Evolutionary conservation across 2,329 filamentous ascomycete species (phyloP).

Genomic region (Curvularia eragrostidis): DNA sequence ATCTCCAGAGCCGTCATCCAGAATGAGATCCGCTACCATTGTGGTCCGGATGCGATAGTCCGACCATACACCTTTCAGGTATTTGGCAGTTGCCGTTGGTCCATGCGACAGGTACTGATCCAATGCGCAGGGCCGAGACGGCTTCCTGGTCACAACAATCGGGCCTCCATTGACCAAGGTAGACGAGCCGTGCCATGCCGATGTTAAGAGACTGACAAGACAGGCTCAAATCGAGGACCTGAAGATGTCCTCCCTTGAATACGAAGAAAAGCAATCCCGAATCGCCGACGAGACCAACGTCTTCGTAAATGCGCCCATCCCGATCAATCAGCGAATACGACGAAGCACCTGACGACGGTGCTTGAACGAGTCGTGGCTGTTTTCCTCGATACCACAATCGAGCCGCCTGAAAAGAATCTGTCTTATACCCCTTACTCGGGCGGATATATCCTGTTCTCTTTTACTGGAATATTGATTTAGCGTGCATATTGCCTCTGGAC

Average conservation of each 20-base stretch:
- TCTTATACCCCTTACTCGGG: conserved; percentile 12
- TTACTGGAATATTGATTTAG: conserved; percentile 14
- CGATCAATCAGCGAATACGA: conserved; percentile 45
- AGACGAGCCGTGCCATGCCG: conserved; percentile 1
- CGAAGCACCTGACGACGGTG: conserved; percentile 30
- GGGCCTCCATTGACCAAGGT: conserved; percentile 53
- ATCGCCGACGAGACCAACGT: conserved; percentile 44
- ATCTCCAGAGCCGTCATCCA: conserved; percentile 55
- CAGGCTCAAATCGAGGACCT: conserved; percentile 54
- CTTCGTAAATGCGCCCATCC: conserved; percentile 51
- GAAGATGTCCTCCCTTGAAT: conserved; percentile 49
- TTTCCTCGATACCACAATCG: conserved; percentile 2
- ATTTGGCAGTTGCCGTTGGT: conserved; percentile 12
- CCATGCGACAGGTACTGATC: conserved; percentile 23
- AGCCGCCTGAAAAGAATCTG: conserved; percentile 8
- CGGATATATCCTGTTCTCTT: conserved; percentile 14
- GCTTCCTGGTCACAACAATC: conserved; percentile 51
- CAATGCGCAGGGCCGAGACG: conserved; percentile 48
- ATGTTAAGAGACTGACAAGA: conserved; percentile 18
- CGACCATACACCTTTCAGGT: conserved; percentile 53
- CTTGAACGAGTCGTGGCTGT: neutral
- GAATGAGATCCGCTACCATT: conserved; percentile 53
- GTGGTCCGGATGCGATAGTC: conserved; percentile 53
- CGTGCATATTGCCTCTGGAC: conserved; percentile 13
- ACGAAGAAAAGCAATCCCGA: conserved; percentile 52